Base-by-base conservation (phyloP, 768 basidiomycete species). In the Leccinum fibrillosum region DNA sequence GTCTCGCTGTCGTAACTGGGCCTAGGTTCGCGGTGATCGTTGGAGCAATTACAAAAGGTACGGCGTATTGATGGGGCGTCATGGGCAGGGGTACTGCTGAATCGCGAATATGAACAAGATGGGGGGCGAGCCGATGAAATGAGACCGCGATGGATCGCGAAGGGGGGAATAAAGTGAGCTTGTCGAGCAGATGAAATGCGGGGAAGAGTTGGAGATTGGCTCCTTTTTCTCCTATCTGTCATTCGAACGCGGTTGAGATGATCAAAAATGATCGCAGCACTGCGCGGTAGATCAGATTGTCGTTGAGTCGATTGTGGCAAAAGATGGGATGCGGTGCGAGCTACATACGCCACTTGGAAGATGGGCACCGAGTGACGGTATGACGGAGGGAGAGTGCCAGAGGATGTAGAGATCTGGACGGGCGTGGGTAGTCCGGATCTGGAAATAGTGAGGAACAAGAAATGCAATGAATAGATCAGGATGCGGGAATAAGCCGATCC, bases 141-240 rank as follows among this genome's bases (percentile, higher is more conserved):
- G 64, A 34, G 52, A 11, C 25, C 55, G 62, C 64, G 64, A 65
- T 65, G 58, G 64, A 65, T 65, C 64, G 65, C 65, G 65, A 59
- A 66, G 42, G 21, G 23, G 23, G 11, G 35, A 4, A 42, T 35
- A 19, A 19, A 13, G 25, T 37, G 21, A 12, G 42, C n/a, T 11
- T 12, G 2, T 37, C 5, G 54, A 13, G 25, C 28, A 21, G n/a
- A 54, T 61, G 42, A 25, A 52, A 65, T 62, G 63, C 48, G 64
- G 59, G 63, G 64, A 30, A 65, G 39, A 37, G 47, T 49, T 44
- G 50, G 39, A 32, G 63, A 62, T 61, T 57, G 59, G 56, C n/a
- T 47, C 12, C 11, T 8, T 32, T 2, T 6, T 15, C 62, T 65
- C 64, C 55, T 62, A 65, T 62, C 64, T 54, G 49, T 47, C 49